Evolutionary conservation across 805 yeast genomes (phyloP), one percentile per base, ranked within the genome.

Genomic region (Wickerhamiella occidentalis): DNA sequence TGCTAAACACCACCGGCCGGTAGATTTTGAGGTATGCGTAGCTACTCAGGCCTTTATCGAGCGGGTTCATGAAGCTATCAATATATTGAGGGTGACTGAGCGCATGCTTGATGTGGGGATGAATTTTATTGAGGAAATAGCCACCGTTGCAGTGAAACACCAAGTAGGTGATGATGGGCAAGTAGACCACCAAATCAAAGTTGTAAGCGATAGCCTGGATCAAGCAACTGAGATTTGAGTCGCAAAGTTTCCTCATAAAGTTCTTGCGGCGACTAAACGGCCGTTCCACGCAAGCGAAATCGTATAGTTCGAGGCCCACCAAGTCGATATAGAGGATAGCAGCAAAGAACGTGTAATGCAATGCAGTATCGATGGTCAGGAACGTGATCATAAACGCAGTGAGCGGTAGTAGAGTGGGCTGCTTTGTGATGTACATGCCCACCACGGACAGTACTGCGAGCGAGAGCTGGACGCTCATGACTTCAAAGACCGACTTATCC

Each of bases 321-420:
- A 50, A 22, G n/a, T 50, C 52, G 23, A 50, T 45, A 35, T 50
- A 50, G 7, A 50, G 25, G 17, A 41, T 36, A 1, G 49, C 44
- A 12, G 43, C 37, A 30, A 50, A 45, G 15, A 28, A 28, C 11
- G 47, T 33, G 12, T 15, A 45, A 26, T 50, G 52, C 3, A 50
- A 21, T 11, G 40, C 18, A n/a, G 36, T 35, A 26, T 50, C 52
- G 13, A 50, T 2, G 12, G 43, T 15, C 3, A 45, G 9, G 23
- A 17, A 29, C 11, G 49, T 44, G 22, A 18, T 23, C 40, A 50
- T 13, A 12, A 43, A 15, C 6, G 44, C 38, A 12, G 47, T 48
- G 15, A 43, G 35, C 3, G 48, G 51, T 28, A 33, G 8, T 8
- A 44, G 40, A 17, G 48, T 36, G 13, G 41, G 43, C 43, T 36